Base-by-base conservation (phyloP, 345 rosid species). In the Acer campestre region DNA sequence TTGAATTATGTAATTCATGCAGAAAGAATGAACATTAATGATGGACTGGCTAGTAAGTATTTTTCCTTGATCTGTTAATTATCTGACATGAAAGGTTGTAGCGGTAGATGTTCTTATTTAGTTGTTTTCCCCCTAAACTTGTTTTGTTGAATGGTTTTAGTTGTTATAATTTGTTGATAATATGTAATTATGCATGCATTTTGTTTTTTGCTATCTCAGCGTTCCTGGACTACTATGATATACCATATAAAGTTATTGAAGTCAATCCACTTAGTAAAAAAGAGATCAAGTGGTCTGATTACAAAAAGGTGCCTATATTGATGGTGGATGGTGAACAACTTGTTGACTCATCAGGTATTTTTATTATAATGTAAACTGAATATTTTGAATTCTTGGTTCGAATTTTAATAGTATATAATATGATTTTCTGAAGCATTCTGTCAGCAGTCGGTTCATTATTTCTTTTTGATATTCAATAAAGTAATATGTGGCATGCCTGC, bases 261-360 rank as follows among this genome's bases (percentile, higher is more conserved):
- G 99, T 95, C 79, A 89, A 93, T 81, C 96, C 99, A 22, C 82
- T 95, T 53, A 88, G 78, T 74, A 95, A 93, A 77, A 93, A 93
- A 80, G 98, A 95, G 87, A 90, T 95, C 74, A 93, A 92, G 89
- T 95, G 95, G 97, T 93, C 98, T 82, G 93, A 90, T 58, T 93
- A 92, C 82, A 92, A 89, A 89, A 95, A 95, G 83, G 98, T 95
- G 75, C 98, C 98, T 29, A 88, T 92, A 73, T 85, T 95, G 75
- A 88, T 84, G 53, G 86, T 95, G 61, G 98, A 93, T 70, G 96
- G 94, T 68, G 90, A 89, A 79, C 91, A 88, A 67, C 79, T 95
- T 91, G 95, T 92, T 73, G 94, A 95, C 81, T 92, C 94, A 77
- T 93, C 98, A 86, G 96, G 98, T 95, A 49, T 61, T n/a, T 31